Conservation (phyloP, 768 basidiomycete species). For the Rhizopogon vinicolor region DNA sequence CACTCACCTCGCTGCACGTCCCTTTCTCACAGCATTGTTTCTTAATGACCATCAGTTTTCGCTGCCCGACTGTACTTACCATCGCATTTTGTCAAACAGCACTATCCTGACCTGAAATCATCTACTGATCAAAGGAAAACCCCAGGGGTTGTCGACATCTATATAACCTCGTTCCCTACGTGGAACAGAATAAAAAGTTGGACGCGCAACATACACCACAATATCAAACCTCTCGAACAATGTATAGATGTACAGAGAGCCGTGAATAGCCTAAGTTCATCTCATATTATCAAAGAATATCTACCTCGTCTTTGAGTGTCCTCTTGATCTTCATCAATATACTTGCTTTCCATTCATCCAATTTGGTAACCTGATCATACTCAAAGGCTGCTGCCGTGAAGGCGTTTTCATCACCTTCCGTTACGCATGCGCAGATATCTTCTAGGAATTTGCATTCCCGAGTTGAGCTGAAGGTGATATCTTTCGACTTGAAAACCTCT, state of each 20-base stretch:
- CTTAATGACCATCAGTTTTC: slow-evolving; percentile 3
- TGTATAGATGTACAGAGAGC: neutral
- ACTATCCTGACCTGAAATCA: no score
- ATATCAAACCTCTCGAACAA: neutral
- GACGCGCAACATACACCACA: no score
- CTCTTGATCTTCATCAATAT: slow-evolving; percentile 91
- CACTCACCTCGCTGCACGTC: slow-evolving; percentile 21
- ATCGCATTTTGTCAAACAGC: no score
- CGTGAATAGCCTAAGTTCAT: no score
- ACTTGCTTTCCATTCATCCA: slow-evolving; percentile 95
- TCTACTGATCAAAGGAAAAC: no score
- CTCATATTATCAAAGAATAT: slow-evolving; percentile 17
- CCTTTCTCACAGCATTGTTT: slow-evolving; percentile 5
- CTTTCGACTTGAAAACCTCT: slow-evolving; percentile 72
- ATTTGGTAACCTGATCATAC: slow-evolving; percentile 86
- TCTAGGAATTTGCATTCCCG: slow-evolving; percentile 89
- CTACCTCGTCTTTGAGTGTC: slow-evolving; percentile 57
- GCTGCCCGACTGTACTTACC: neutral
- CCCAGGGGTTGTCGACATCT: no score
- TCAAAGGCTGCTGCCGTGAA: slow-evolving; percentile 87
- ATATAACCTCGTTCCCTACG: no score
- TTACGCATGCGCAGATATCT: slow-evolving; percentile 73
- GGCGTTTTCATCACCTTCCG: slow-evolving; percentile 61
- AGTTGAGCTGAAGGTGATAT: slow-evolving; percentile 81
- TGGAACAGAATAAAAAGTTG: no score